Evolutionary conservation across 2,329 filamentous ascomycete genomes (phyloP).

Genomic region (Colletotrichum sidae): DNA sequence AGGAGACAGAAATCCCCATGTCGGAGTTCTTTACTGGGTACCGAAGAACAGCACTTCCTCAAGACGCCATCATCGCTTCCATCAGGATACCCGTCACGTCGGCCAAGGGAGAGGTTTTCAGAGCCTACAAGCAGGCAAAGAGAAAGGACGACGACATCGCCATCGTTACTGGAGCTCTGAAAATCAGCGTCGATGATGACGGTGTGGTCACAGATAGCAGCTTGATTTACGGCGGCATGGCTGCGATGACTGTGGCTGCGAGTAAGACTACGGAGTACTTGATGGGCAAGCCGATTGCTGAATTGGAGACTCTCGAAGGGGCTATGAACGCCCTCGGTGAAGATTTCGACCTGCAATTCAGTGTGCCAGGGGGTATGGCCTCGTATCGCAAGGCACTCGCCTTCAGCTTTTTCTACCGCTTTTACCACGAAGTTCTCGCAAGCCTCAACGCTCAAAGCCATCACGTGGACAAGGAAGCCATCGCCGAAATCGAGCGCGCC

Average conservation of each 20-base stretch:
- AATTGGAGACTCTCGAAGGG: constrained; percentile 86
- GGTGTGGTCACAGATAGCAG: constrained; percentile 80
- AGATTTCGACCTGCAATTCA: constrained; percentile 90
- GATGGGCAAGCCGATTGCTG: constrained; percentile 81
- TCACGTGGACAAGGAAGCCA: constrained; percentile 76
- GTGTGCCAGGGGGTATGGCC: constrained; percentile 97
- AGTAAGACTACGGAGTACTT: constrained; percentile 82
- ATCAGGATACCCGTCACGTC: constrained; percentile 85
- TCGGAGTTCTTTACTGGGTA: constrained; percentile 93
- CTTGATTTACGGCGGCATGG: constrained; percentile 95
- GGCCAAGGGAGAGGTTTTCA: constrained; percentile 83
- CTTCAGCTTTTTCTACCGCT: constrained; percentile 95
- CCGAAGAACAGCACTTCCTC: constrained; percentile 81
- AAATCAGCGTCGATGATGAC: constrained; percentile 76
- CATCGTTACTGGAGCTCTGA: constrained; percentile 90
- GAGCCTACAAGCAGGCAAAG: constrained; percentile 96
- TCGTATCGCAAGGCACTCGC: constrained; percentile 93
- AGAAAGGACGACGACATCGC: constrained; percentile 98
- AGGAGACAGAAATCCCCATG: constrained; percentile 90
- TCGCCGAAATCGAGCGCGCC: constrained; percentile 85
- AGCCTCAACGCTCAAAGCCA: constrained; percentile 62
- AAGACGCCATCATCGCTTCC: constrained; percentile 85
- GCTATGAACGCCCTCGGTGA: constrained; percentile 89
- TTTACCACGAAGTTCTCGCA: constrained; percentile 88
- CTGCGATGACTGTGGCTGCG: constrained; percentile 88